phyloP scores from a whole-genome alignment of 2,329 filamentous ascomycete species.

The Pseudogymnoascus pannorum region DNA sequence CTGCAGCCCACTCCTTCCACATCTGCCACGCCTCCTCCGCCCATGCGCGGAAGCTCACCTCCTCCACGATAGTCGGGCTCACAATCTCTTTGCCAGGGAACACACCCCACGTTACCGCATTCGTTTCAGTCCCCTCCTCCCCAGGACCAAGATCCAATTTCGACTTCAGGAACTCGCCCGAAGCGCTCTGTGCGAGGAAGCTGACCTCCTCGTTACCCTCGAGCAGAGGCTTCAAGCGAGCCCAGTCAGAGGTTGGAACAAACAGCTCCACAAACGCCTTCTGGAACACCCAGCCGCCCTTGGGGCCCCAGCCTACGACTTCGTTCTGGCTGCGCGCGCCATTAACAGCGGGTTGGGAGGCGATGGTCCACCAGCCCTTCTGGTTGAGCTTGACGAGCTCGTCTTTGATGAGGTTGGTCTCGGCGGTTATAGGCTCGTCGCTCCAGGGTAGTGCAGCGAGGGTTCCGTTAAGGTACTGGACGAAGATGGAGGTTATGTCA shows the following conservation, averaged over 20 bases:
- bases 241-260: conserved; percentile 67
- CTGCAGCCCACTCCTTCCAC: conserved; percentile 86
- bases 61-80: conserved; percentile 93
- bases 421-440: conserved; percentile 76
- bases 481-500: conserved; percentile 77
- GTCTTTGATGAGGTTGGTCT: conserved; percentile 73
- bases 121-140: conserved; percentile 57
- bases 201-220: conserved; percentile 62
- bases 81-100: conserved; percentile 95
- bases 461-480: conserved; percentile 70
- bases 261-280: conserved; percentile 99
- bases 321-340: conserved; percentile 68
- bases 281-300: conserved; percentile 91
- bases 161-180: conserved; percentile 60
- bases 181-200: conserved; percentile 78
- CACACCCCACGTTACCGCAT: conserved; percentile 94
- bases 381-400: conserved; percentile 70
- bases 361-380: conserved; percentile 91
- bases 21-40: conserved; percentile 92
- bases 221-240: conserved; percentile 56
- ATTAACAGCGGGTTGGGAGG: conserved; percentile 90
- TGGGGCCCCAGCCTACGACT: conserved; percentile 89
- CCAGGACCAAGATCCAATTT: background rate
- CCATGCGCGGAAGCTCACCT: conserved; percentile 90
- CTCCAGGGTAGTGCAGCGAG: conserved; percentile 86